phyloP scores from a whole-genome alignment of 306 rosid species.

The Quercus alba region DNA sequence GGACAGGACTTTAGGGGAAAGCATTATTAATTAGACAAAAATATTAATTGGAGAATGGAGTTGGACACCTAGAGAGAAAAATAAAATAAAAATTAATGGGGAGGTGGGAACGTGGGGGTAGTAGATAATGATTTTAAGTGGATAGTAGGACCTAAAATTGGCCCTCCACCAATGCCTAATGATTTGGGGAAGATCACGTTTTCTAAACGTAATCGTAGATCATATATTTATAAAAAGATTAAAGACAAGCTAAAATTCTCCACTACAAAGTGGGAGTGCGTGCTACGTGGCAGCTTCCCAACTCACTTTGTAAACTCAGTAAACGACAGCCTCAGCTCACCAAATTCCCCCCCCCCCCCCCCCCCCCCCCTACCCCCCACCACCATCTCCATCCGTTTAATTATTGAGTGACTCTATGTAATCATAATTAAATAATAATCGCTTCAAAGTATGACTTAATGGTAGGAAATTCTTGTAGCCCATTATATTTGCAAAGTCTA shows the following conservation, averaged over 20 bases:
- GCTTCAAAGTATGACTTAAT: neutral
- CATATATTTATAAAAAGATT: neutral
- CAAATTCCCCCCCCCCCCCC: neutral
- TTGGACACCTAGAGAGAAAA: neutral
- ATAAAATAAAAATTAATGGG: neutral
- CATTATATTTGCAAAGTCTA: too few relatives aligned
- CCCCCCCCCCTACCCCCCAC: too few relatives aligned
- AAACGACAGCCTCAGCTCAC: constrained; percentile 34
- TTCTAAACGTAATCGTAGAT: constrained; percentile 25
- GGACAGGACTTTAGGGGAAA: constrained; percentile 4
- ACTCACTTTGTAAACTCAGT: constrained; percentile 39
- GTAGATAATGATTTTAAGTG: constrained; percentile 19
- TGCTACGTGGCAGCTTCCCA: constrained; percentile 60
- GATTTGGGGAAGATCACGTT: constrained; percentile 36
- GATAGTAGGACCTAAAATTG: constrained; percentile 7
- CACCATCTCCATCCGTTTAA: neutral
- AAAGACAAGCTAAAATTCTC: constrained; percentile 2
- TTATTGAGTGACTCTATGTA: neutral
- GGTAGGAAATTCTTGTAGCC: neutral
- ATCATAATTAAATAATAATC: too few relatives aligned
- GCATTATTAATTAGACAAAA: neutral
- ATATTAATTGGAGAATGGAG: neutral
- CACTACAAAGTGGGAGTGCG: constrained; percentile 41
- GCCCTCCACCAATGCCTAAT: constrained; percentile 41
- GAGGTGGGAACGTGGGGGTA: neutral